phyloP scores from a whole-genome alignment of 768 basidiomycete species.

The Leccinum obscurum region DNA sequence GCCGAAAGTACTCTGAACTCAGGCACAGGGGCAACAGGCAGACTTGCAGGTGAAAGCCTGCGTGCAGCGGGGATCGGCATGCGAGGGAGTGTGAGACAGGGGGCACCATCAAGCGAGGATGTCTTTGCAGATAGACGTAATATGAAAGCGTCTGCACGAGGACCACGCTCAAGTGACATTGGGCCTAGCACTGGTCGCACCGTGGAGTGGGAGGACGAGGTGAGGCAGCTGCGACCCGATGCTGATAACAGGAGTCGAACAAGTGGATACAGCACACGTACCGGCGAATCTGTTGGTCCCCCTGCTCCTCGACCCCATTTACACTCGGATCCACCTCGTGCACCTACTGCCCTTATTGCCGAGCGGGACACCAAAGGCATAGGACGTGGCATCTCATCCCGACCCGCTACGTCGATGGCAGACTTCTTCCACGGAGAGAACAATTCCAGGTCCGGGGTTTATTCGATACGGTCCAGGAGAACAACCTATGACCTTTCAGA shows the following conservation, averaged over 20 bases:
- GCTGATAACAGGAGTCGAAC: constrained; percentile 25
- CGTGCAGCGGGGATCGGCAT: constrained; percentile 67
- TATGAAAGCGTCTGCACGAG: constrained; percentile 15
- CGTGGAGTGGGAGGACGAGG: constrained; percentile 29
- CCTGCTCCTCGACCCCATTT: constrained; percentile 23
- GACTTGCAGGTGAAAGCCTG: constrained; percentile 66
- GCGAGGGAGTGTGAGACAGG: constrained; percentile 31
- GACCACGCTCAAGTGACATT: constrained; percentile 14
- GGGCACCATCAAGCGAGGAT: constrained; percentile 34
- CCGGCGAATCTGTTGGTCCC: constrained; percentile 16
- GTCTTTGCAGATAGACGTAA: constrained; percentile 35
- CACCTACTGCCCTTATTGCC: constrained; percentile 10
- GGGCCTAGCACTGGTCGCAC: constrained; percentile 9
- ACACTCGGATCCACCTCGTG: constrained; percentile 28
- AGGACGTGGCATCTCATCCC: constrained; percentile 21
- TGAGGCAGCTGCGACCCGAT: constrained; percentile 18
- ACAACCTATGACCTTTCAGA: constrained; percentile 27
- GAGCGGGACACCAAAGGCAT: constrained; percentile 26
- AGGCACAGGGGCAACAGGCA: constrained; percentile 42
- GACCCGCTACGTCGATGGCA: constrained; percentile 60
- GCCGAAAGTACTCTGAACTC: constrained; percentile 62
- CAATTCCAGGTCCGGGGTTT: constrained; percentile 11
- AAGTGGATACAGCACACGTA: constrained; percentile 25
- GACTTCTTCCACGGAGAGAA: constrained; percentile 39
- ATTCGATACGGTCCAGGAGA: constrained; percentile 24